A percentile compares a stretch with the other conserved stretches of the same genome.
Conservation (phyloP, 768 basidiomycete genomes). For the Ephemerocybe angulata region DNA sequence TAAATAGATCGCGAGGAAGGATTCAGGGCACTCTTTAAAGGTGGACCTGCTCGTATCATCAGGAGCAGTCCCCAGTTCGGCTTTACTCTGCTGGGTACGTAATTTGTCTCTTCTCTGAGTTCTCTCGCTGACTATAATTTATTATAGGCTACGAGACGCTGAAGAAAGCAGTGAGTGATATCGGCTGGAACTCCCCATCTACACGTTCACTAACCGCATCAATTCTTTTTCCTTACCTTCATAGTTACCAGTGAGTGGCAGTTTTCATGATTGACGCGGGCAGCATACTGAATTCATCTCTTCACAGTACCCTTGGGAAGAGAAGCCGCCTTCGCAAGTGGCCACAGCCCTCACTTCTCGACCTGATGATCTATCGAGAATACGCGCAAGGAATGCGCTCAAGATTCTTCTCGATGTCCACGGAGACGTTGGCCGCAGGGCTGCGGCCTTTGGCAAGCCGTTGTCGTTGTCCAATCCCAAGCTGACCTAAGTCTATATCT, state of each 20-base stretch:
- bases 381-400: conserved; percentile 92
- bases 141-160: conserved; percentile 47
- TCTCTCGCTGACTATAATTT: no score
- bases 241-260: conserved; percentile 46
- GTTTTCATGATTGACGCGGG: conserved; percentile 21
- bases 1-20: conserved; percentile 81
- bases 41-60: conserved; percentile 82
- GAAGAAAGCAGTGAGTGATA: conserved; percentile 40
- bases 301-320: conserved; percentile 77
- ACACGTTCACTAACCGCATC: conserved; percentile 10
- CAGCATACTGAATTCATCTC: conserved; percentile 16
- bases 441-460: conserved; percentile 37
- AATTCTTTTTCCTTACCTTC: conserved; percentile 9
- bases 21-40: conserved; percentile 86
- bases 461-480: conserved; percentile 39
- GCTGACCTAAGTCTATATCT: conserved; percentile 25
- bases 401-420: conserved; percentile 88
- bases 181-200: conserved; percentile 17
- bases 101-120: background rate
- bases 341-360: conserved; percentile 69
- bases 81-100: conserved; percentile 73
- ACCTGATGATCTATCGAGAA: conserved; percentile 79
- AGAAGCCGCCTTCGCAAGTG: conserved; percentile 53
- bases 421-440: conserved; percentile 77
- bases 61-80: conserved; percentile 94